Evolutionary conservation across 1,139 yeast species (phyloP).

Genomic region (Pichia sorboxylosa): DNA sequence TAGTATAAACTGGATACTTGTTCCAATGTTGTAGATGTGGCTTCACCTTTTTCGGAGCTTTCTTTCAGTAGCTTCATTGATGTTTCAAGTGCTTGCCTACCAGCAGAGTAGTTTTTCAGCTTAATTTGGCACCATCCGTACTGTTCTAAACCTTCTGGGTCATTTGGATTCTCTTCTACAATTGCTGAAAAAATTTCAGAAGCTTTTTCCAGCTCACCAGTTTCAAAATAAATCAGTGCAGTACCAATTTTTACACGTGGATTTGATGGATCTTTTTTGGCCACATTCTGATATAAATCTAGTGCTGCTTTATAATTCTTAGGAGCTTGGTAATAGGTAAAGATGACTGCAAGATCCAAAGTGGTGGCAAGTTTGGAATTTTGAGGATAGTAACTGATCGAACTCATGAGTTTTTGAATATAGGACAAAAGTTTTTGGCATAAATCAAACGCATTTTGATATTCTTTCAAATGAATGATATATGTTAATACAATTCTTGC

Average conservation of each 20-base stretch:
- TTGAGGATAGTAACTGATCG: constrained; percentile 35
- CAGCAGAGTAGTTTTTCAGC: constrained; percentile 38
- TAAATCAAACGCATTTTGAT: constrained; percentile 46
- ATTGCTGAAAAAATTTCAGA: constrained; percentile 33
- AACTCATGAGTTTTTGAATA: constrained; percentile 32
- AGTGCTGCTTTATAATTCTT: constrained; percentile 71
- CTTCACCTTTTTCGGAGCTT: not conserved
- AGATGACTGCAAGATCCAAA: constrained; percentile 60
- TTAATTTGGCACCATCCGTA: constrained; percentile 69
- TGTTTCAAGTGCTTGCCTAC: constrained; percentile 33
- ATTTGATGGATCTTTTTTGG: constrained; percentile 34
- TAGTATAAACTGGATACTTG: constrained; percentile 8
- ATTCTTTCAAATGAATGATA: constrained; percentile 52
- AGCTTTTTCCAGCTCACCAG: constrained; percentile 47
- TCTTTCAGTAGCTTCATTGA: constrained; percentile 8
- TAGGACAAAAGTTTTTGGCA: constrained; percentile 46
- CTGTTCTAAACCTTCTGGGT: constrained; percentile 55
- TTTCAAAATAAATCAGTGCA: constrained; percentile 64
- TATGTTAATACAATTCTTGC: constrained; percentile 55
- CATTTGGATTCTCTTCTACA: constrained; percentile 37
- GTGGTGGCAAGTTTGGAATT: constrained; percentile 50
- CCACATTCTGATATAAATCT: constrained; percentile 54
- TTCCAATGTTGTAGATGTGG: constrained; percentile 4
- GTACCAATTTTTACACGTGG: constrained; percentile 67
- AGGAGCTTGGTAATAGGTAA: constrained; percentile 83